Evolutionary conservation across 2,329 filamentous ascomycete species (phyloP).

Genomic region (Diaporthe sp.): DNA sequence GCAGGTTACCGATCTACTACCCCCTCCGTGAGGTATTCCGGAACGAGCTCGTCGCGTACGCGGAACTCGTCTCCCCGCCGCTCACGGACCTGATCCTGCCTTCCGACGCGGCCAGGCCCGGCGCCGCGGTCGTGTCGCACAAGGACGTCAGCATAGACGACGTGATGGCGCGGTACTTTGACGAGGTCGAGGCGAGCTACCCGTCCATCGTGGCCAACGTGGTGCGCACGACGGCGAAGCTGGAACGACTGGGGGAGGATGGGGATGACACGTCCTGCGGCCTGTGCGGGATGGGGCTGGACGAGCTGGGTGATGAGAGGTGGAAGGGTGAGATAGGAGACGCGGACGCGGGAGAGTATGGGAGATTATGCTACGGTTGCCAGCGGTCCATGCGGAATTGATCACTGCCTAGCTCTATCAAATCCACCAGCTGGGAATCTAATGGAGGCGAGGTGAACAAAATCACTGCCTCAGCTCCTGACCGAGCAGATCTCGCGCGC

Average conservation of each 20-base stretch:
- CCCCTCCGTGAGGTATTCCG: conserved; percentile 88
- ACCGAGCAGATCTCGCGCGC: not conserved
- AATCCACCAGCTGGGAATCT: too few relatives aligned
- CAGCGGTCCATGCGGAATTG: conserved; percentile 72
- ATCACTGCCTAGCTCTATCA: conserved; percentile 32
- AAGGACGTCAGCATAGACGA: conserved; percentile 91
- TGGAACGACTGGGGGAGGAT: conserved; percentile 64
- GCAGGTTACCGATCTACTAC: conserved; percentile 70
- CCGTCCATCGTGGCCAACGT: conserved; percentile 96
- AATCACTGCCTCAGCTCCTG: not conserved
- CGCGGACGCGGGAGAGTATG: conserved; percentile 44
- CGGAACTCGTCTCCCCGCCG: conserved; percentile 63
- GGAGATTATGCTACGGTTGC: conserved; percentile 79
- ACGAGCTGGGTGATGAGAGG: conserved; percentile 72
- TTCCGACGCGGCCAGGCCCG: conserved; percentile 45
- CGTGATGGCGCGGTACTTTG: conserved; percentile 90
- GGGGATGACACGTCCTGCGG: conserved; percentile 63
- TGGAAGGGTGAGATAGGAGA: conserved; percentile 73
- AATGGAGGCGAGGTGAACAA: not conserved
- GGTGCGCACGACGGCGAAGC: conserved; percentile 88
- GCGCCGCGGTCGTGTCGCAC: conserved; percentile 66
- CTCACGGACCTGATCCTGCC: conserved; percentile 63
- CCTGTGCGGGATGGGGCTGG: conserved; percentile 77
- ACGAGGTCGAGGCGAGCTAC: conserved; percentile 85
- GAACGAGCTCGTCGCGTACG: conserved; percentile 81